Base-by-base conservation (phyloP, 2,329 filamentous ascomycete genomes). In the Cladosporium sp. region DNA sequence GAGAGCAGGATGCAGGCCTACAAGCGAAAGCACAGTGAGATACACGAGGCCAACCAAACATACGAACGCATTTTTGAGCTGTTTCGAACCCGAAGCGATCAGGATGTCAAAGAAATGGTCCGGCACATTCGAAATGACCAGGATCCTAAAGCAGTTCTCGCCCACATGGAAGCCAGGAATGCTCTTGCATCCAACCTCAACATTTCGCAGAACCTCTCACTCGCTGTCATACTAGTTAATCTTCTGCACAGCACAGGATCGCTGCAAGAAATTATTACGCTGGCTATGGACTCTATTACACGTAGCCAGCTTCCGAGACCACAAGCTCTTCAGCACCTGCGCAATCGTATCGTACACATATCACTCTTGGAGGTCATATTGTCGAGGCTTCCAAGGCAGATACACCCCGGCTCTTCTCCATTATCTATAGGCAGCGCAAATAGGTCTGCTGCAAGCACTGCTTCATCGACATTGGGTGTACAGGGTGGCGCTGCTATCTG, bases 231-330 rank as follows among this genome's bases (percentile, higher is more conserved):
- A 9, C 19, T 54, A 5, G 18, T 52, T 13, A 50, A 43, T 7
- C 25, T 54, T n/a, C 30, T 46, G 4, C 53, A 54, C 27, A 47
- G 46, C 13, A 52, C 53, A 11, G 53, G 50, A 12, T 53, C 53
- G 8, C 41, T 50, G 9, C 29, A 48, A 6, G 50, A 52, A 15
- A 33, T 54, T 4, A n/a, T 42, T 33, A 38, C 22, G 7, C 50
- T 54, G 18, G 50, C 50, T 2, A 45, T 42, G 43, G 29, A 25
- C 2, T 29, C 40, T 13, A 38, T 20, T 13, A n/a, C 39, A 18
- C 13, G 25, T 9, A 3, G 7, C 36, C 19, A 15, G 13, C 22
- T 15, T n/a, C 15, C 16, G 16, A n/a, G 11, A 5, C 33, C 35
- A 3, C 33, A 20, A 27, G 20, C n/a, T 12, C 16, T 47, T 47